Base-by-base conservation (phyloP, 306 rosid species). In the Cicer yamashitae region DNA sequence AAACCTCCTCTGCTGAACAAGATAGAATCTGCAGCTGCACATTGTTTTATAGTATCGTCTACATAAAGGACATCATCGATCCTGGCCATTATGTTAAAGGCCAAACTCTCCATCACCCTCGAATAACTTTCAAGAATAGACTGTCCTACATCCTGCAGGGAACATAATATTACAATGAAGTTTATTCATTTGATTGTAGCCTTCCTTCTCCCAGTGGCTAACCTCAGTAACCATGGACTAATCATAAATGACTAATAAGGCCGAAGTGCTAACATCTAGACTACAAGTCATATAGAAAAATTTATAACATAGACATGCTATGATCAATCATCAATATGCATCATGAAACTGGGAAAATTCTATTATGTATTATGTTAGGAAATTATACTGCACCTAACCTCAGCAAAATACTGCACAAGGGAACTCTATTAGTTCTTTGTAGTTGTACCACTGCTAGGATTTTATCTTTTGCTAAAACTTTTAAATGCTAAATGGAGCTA, bases 51-150 rank as follows among this genome's bases (percentile, higher is more conserved):
- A 15, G 91, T 89, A 75, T 94, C 97, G 52, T 94, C 97, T 11
- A 83, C 97, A 2, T 83, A 94, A 43, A 94, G 88, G 65, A 94
- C 92, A 50, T 94, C 98, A 73, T 94, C 98, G 1, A 94, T 91
- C 76, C 98, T 85, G 46, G 98, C 97, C 93, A 88, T 91, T 66
- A 94, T 88, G 89, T 94, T 94, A 34, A 94, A 94, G 7, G 98
- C 98, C 79, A 94, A 85, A 82, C 98, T 94, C 88, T 94, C 98
- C 87, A 79, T 91, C 70, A 94, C 98, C 86, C 98, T 90, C 4
- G 98, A 94, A 87, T 94, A 94, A 82, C 98, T 94, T 84, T 94
- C 98, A 6, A 94, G 97, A 82, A 94, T 94, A 38, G 98, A 88
- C 77, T 94, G 97, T 74, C 97, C 98, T 14, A 94, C 97, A 71